These are phyloP conservation scores for Ascomycota sp. DNA, from an alignment of 2,329 filamentous ascomycete species.

Conservation along the genomic window DNA sequence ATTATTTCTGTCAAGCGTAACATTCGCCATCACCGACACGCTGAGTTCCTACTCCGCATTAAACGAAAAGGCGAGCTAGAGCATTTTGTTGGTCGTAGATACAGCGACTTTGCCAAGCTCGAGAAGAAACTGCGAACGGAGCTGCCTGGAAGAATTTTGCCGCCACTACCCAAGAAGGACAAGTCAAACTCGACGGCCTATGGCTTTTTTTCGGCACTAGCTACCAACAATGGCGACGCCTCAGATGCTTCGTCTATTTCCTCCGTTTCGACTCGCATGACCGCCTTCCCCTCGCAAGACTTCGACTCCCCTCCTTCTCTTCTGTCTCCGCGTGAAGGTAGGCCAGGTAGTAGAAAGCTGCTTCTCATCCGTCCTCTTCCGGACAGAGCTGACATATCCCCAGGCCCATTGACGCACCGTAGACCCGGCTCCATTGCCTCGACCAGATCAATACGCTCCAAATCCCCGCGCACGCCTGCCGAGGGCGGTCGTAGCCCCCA, in stretches of 20 bases:
- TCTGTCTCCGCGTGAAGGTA: constrained; percentile 8
- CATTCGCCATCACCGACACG: constrained; percentile 74
- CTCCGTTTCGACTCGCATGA: constrained; percentile 48
- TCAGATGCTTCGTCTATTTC: constrained; percentile 64
- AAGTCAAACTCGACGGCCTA: constrained; percentile 51
- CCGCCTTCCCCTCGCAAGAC: constrained; percentile 11
- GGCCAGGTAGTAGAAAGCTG: not conserved
- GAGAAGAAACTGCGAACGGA: constrained; percentile 63
- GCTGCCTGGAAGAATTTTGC: constrained; percentile 72
- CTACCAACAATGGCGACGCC: constrained; percentile 33
- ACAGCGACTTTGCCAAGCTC: constrained; percentile 66
- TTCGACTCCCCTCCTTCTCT: constrained; percentile 7
- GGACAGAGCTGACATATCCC: not conserved
- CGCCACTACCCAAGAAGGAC: constrained; percentile 77
- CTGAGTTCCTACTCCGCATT: constrained; percentile 76
- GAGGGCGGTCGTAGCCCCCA: constrained; percentile 11
- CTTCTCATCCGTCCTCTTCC: too few relatives aligned
- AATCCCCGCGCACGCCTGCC: constrained; percentile 11
- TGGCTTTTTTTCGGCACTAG: constrained; percentile 27
- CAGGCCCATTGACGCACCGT: constrained; percentile 1
- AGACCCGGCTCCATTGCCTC: constrained; percentile 11
- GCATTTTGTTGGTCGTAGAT: constrained; percentile 61
- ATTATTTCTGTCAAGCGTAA: constrained; percentile 64
- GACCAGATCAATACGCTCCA: constrained; percentile 10
- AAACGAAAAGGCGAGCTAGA: constrained; percentile 56